Percentiles rank a stretch among this genome's conserved stretches.
These are phyloP conservation scores for Neurospora sp. DNA, from an alignment of 495 filamentous ascomycete genomes.

Conservation along the genomic window DNA sequence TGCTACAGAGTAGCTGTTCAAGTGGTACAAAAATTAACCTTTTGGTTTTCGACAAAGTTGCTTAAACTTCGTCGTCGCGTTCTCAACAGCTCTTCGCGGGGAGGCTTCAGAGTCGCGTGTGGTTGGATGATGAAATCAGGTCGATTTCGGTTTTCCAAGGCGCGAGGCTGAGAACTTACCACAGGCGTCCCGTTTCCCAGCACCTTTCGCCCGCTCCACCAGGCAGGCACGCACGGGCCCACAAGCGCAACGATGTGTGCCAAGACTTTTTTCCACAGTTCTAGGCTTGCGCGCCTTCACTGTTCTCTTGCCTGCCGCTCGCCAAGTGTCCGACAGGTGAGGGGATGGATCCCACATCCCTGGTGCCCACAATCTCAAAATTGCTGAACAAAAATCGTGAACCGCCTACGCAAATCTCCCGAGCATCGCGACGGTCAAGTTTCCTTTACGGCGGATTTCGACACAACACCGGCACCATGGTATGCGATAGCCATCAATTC, in stretches of 20 bases:
- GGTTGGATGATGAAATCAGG: slow-evolving; percentile 23
- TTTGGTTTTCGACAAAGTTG: slow-evolving; percentile 19
- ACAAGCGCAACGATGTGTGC: not conserved
- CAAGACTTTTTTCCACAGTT: not conserved
- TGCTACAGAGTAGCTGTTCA: slow-evolving; percentile 56
- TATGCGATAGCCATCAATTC: slow-evolving; percentile 6
- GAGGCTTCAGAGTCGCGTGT: slow-evolving; percentile 25
- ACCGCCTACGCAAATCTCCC: slow-evolving; percentile 12
- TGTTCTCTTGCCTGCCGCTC: not conserved
- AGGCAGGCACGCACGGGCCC: slow-evolving; percentile 1
- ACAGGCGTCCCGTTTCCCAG: slow-evolving; percentile 17
- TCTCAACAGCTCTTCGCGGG: slow-evolving; percentile 18
- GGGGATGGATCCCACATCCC: not conserved
- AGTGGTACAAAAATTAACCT: slow-evolving; percentile 44
- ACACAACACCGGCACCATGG: slow-evolving; percentile 21
- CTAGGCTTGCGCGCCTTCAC: not conserved
- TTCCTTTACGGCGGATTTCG: slow-evolving; percentile 7
- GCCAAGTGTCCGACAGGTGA: not conserved
- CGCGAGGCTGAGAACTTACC: slow-evolving; percentile 23
- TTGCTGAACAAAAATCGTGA: slow-evolving; percentile 16
- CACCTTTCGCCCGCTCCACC: slow-evolving; percentile 2
- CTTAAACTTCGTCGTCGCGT: slow-evolving; percentile 14
- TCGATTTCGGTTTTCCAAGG: slow-evolving; percentile 6
- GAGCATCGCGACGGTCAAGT: slow-evolving; percentile 1
- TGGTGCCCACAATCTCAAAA: slow-evolving; percentile 22